phyloP scores from a whole-genome alignment of 495 filamentous ascomycete species.

The Xylaria curta region DNA sequence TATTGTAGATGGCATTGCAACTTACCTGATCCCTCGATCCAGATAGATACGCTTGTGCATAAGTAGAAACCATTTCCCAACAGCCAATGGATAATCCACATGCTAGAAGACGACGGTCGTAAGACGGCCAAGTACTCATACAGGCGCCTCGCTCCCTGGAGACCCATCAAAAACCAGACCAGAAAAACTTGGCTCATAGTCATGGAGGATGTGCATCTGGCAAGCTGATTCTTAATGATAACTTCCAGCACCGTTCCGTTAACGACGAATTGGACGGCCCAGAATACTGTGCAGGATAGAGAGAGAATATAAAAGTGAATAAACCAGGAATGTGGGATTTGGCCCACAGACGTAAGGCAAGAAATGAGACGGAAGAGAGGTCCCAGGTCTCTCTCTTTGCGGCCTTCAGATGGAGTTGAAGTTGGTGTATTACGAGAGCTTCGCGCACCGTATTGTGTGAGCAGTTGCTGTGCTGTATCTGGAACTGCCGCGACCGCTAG shows the following conservation, averaged over 20 bases:
- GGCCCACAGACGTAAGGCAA: conserved; percentile 44
- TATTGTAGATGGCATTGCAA: conserved; percentile 13
- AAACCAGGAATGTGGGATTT: conserved; percentile 89
- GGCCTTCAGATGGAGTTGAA: neutral
- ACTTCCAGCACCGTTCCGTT: conserved; percentile 58
- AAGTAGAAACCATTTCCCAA: conserved; percentile 82
- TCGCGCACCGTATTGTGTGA: conserved; percentile 60
- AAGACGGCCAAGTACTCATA: conserved; percentile 70
- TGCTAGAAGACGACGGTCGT: conserved; percentile 69
- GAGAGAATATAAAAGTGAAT: conserved; percentile 83
- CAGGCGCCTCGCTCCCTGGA: conserved; percentile 76
- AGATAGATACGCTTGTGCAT: conserved; percentile 72
- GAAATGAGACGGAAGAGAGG: conserved; percentile 39
- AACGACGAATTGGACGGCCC: conserved; percentile 70
- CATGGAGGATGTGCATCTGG: conserved; percentile 56
- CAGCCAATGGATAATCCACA: conserved; percentile 85
- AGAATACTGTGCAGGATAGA: conserved; percentile 73
- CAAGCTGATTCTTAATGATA: conserved; percentile 40
- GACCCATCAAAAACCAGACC: conserved; percentile 70
- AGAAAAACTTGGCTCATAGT: conserved; percentile 69
- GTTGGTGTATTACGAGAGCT: conserved; percentile 13
- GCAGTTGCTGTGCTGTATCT: conserved; percentile 43
- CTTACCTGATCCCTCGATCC: conserved; percentile 85
- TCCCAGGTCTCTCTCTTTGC: neutral
- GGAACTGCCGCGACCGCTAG: conserved; percentile 48